These are phyloP conservation scores for Phallus indusiatus DNA, from an alignment of 768 basidiomycete species.

Conservation along the genomic window DNA sequence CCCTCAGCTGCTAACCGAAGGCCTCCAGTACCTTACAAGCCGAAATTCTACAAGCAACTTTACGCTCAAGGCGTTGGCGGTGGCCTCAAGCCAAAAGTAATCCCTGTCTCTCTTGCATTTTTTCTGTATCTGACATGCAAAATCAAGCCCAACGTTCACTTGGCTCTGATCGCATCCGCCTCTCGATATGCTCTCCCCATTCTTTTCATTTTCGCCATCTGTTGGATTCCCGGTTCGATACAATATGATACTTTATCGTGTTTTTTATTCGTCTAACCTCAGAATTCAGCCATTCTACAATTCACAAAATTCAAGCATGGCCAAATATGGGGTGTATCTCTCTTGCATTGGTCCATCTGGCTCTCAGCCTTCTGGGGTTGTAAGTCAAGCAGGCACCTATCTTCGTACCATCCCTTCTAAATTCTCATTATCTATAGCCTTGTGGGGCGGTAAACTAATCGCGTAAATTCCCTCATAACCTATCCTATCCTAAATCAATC, in stretches of 20 bases:
- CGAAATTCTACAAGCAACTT: neutral
- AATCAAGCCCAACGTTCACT: neutral
- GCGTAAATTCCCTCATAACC: conserved; percentile 3
- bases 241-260: neutral
- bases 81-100: neutral
- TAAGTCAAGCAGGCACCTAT: conserved; percentile 18
- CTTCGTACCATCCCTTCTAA: neutral
- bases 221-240: conserved; percentile 58
- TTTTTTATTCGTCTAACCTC: neutral
- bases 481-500: neutral
- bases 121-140: neutral
- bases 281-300: conserved; percentile 41
- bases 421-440: conserved; percentile 33
- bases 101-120: neutral
- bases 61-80: neutral
- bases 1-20: neutral
- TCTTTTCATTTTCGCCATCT: conserved; percentile 52
- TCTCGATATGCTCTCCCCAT: conserved; percentile 74
- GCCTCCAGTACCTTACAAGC: neutral
- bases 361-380: conserved; percentile 70
- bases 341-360: conserved; percentile 84
- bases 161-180: neutral
- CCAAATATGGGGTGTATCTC: conserved; percentile 48
- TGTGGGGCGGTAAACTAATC: conserved; percentile 35
- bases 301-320: conserved; percentile 44